A percentile compares a stretch with the other conserved stretches of the same genome.
phyloP scores from a whole-genome alignment of 805 yeast species.

The Barnettozyma wickerhamii region DNA sequence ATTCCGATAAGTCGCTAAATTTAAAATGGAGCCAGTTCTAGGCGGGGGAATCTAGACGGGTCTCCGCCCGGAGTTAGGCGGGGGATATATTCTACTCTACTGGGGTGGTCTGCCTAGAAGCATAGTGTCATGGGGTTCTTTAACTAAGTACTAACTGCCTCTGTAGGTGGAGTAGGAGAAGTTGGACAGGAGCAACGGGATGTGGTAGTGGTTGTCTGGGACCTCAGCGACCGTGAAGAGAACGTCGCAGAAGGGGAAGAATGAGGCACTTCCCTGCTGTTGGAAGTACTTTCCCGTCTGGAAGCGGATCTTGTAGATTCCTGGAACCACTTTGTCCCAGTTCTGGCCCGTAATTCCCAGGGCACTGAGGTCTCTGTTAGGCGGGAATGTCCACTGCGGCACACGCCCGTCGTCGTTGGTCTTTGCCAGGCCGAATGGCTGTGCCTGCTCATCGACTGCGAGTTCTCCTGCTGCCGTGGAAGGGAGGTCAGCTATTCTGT shows the following conservation, averaged over 20 bases:
- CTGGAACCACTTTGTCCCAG: conserved; percentile 51
- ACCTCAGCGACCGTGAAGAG: conserved; percentile 62
- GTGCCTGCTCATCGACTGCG: conserved; percentile 26
- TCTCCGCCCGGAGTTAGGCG: no score
- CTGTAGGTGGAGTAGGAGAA: conserved; percentile 89
- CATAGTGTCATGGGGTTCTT: no score
- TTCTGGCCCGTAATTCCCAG: conserved; percentile 31
- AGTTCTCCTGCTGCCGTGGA: conserved; percentile 21
- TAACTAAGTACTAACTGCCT: conserved; percentile 53
- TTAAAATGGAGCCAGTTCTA: background rate
- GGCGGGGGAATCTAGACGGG: background rate
- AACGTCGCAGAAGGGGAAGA: conserved; percentile 87
- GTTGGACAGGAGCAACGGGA: conserved; percentile 79
- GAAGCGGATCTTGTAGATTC: conserved; percentile 72
- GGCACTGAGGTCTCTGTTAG: conserved; percentile 23
- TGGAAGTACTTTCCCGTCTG: conserved; percentile 66
- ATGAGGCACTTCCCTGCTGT: conserved; percentile 41
- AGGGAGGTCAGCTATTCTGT: conserved; percentile 25
- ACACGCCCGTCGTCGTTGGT: conserved; percentile 85
- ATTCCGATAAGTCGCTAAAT: background rate
- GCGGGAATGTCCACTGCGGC: conserved; percentile 55
- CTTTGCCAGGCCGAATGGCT: conserved; percentile 59
- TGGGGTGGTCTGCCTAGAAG: no score
- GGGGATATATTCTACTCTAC: no score
- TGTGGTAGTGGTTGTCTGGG: conserved; percentile 80